Evolutionary conservation across 352 stramenopile genomes (phyloP).

Genomic region (Phytophthora boehmeriae): DNA sequence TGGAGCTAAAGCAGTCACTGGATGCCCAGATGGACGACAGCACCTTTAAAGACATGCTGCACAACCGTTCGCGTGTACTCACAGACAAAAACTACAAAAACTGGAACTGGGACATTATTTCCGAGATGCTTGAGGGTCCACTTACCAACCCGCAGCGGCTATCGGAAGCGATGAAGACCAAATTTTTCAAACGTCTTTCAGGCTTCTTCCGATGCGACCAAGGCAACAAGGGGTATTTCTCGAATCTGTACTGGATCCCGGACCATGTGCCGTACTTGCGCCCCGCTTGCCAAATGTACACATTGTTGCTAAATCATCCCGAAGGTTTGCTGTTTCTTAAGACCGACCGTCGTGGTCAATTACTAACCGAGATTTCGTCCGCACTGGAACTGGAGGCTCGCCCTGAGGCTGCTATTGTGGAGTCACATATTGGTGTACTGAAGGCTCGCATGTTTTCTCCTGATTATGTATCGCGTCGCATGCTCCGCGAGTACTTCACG

Average conservation of each 20-base stretch:
- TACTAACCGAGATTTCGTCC: slow-evolving; percentile 87
- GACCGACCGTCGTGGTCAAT: slow-evolving; percentile 82
- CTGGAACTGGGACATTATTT: slow-evolving; percentile 93
- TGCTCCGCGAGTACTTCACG: slow-evolving; percentile 92
- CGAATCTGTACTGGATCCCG: slow-evolving; percentile 89
- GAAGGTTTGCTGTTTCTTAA: slow-evolving; percentile 89
- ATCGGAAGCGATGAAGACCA: slow-evolving; percentile 92
- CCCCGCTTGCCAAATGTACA: slow-evolving; percentile 91
- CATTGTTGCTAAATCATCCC: slow-evolving; percentile 83
- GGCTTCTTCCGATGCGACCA: slow-evolving; percentile 91
- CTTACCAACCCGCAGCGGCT: slow-evolving; percentile 86
- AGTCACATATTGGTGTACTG: slow-evolving; percentile 87
- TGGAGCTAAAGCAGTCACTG: slow-evolving; percentile 87
- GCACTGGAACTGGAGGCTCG: slow-evolving; percentile 84
- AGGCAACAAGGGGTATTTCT: slow-evolving; percentile 91
- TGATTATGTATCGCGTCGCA: slow-evolving; percentile 83
- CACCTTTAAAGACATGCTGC: slow-evolving; percentile 90
- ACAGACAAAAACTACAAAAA: slow-evolving; percentile 92
- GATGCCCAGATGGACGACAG: slow-evolving; percentile 89
- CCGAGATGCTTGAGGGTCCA: slow-evolving; percentile 85
- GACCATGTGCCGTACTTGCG: slow-evolving; percentile 88
- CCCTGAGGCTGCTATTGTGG: slow-evolving; percentile 86
- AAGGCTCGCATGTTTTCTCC: slow-evolving; percentile 90
- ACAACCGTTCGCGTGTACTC: slow-evolving; percentile 85
- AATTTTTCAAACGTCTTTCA: slow-evolving; percentile 91